Conservation (phyloP, 2,329 filamentous ascomycete species). For the Ascosphaera apis region DNA sequence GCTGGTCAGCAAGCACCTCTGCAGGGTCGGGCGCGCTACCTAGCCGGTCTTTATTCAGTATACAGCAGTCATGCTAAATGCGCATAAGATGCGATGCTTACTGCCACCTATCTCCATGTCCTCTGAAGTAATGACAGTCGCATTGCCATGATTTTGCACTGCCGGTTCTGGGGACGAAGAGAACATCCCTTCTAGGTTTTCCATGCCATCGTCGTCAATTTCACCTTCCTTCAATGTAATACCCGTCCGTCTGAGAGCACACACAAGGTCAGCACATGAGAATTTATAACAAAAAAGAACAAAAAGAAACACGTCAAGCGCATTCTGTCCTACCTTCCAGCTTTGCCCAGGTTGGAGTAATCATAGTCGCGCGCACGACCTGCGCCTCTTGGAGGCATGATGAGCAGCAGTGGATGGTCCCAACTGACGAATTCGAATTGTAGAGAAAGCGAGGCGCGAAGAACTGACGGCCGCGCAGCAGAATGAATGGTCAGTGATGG, state of each 20-base stretch:
- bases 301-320: background rate
- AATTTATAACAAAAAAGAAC: constrained; percentile 10
- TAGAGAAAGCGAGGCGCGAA: no score
- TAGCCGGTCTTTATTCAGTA: constrained; percentile 5
- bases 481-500: no score
- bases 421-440: no score
- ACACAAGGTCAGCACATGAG: constrained; percentile 7
- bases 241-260: constrained; percentile 54
- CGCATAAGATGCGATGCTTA: constrained; percentile 14
- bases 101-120: constrained; percentile 42
- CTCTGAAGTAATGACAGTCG: constrained; percentile 28
- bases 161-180: constrained; percentile 58
- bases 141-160: constrained; percentile 12
- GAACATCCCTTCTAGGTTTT: constrained; percentile 67
- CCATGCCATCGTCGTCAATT: constrained; percentile 80
- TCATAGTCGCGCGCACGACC: constrained; percentile 23
- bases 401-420: constrained; percentile 9
- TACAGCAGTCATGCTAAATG: background rate
- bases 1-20: constrained; percentile 17
- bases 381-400: constrained; percentile 18
- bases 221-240: constrained; percentile 57
- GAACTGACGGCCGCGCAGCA: no score
- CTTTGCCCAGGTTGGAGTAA: constrained; percentile 24
- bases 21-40: constrained; percentile 19
- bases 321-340: constrained; percentile 17